Percentiles rank a stretch among this genome's conserved stretches.
phyloP scores from a whole-genome alignment of 2,329 filamentous ascomycete species.

The Hymenoscyphus fructigenus region DNA sequence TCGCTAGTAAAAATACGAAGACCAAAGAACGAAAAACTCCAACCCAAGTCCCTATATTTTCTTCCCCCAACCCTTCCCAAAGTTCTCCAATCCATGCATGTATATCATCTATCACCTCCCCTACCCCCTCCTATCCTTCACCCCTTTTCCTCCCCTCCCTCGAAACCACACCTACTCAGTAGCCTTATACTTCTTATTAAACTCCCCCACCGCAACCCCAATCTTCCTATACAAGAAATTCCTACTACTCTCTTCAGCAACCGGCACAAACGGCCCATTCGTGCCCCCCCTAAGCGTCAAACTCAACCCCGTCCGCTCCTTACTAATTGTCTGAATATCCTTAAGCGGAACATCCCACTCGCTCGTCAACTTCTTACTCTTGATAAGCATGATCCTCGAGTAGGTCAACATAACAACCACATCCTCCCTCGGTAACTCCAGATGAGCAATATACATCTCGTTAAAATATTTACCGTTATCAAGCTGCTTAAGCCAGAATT shows the following conservation, averaged over 20 bases:
- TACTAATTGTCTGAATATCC: conserved; percentile 94
- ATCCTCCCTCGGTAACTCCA: conserved; percentile 86
- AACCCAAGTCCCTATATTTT: not conserved
- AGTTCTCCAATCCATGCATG: not conserved
- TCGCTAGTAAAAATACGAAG: too few species aligned
- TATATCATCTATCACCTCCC: not conserved
- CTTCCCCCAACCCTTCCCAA: not conserved
- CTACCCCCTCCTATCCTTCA: too few species aligned
- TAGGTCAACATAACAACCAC: conserved; percentile 89
- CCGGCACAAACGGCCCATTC: conserved; percentile 92
- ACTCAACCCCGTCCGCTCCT: conserved; percentile 92
- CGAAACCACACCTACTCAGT: conserved; percentile 26
- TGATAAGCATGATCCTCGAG: conserved; percentile 83
- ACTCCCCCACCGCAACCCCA: conserved; percentile 65
- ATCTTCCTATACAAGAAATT: conserved; percentile 66
- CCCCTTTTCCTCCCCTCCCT: not conserved
- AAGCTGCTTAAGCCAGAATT: conserved; percentile 98
- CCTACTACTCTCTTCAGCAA: conserved; percentile 78
- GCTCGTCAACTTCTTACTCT: conserved; percentile 78
- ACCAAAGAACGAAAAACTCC: too few species aligned
- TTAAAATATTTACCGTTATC: conserved; percentile 98
- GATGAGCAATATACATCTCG: conserved; percentile 93
- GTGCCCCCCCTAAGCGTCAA: conserved; percentile 84
- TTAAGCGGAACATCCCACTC: conserved; percentile 97
- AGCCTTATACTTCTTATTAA: conserved; percentile 55